Percentiles rank a stretch among this genome's conserved stretches.
Conservation (phyloP, 2,329 filamentous ascomycete species). For the Epichloe sp. region DNA sequence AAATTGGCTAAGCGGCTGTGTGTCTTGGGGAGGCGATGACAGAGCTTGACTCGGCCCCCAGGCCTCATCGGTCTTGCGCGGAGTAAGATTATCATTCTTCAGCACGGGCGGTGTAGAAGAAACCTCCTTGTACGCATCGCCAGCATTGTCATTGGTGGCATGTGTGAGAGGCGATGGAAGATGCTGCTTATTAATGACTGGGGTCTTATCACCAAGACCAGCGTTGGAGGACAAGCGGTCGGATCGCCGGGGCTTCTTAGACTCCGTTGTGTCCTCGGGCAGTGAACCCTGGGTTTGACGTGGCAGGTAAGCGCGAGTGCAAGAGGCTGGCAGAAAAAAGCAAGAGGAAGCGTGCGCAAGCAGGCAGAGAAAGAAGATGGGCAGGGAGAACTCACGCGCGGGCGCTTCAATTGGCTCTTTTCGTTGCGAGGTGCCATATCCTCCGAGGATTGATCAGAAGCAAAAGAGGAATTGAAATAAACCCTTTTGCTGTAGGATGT, state of each 20-base stretch:
- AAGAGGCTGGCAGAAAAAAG: constrained; percentile 8
- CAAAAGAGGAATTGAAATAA: not conserved
- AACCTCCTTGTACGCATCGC: constrained; percentile 49
- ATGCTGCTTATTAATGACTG: constrained; percentile 49
- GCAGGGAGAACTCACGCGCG: constrained; percentile 42
- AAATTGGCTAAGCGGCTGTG: constrained; percentile 54
- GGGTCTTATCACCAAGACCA: constrained; percentile 38
- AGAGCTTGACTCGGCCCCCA: constrained; percentile 31
- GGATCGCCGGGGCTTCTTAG: constrained; percentile 76
- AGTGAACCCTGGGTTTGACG: constrained; percentile 44
- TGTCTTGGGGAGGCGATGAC: constrained; percentile 52
- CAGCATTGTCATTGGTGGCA: constrained; percentile 40
- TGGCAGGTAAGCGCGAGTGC: constrained; percentile 12
- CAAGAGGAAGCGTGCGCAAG: constrained; percentile 6
- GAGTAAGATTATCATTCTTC: constrained; percentile 39
- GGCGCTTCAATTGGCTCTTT: constrained; percentile 77
- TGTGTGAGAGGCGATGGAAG: constrained; percentile 74
- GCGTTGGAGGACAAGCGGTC: constrained; percentile 42
- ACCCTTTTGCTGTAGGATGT: not conserved
- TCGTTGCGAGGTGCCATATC: constrained; percentile 50
- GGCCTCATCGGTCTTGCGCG: constrained; percentile 36
- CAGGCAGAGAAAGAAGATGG: constrained; percentile 9
- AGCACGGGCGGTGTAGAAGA: constrained; percentile 58
- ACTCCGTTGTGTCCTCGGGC: constrained; percentile 49
- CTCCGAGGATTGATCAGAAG: constrained; percentile 6